A percentile compares a stretch with the other conserved stretches of the same genome.
These are phyloP conservation scores for Boletus patriciae DNA, from an alignment of 768 basidiomycete genomes.

Conservation along the genomic window DNA sequence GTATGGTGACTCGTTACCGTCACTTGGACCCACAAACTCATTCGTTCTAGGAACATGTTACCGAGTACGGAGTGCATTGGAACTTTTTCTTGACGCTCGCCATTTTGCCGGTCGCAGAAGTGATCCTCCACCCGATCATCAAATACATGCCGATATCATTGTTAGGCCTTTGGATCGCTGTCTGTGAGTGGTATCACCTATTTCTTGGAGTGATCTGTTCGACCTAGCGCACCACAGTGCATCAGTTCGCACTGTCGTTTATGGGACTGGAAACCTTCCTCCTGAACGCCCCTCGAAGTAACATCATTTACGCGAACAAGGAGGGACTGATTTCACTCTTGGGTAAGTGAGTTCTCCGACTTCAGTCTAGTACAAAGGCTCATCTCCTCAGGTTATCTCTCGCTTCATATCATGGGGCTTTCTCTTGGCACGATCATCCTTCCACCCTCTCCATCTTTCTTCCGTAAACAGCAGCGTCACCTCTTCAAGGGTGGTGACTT, in stretches of 20 bases:
- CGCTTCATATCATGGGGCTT: conserved; percentile 85
- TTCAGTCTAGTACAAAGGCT: not conserved
- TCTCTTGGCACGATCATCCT: conserved; percentile 79
- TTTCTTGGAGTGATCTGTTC: not conserved
- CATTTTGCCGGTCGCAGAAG: conserved; percentile 70
- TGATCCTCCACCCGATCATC: conserved; percentile 67
- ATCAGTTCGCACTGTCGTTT: conserved; percentile 63
- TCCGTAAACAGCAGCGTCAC: conserved; percentile 48
- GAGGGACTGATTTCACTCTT: conserved; percentile 84
- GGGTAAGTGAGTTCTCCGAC: conserved; percentile 42
- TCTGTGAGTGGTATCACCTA: conserved; percentile 43
- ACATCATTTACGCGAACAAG: conserved; percentile 78
- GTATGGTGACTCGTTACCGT: conserved; percentile 44
- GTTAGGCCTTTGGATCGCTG: conserved; percentile 59
- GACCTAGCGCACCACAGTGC: conserved; percentile 45
- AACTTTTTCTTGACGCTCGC: conserved; percentile 97
- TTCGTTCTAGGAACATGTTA: conserved; percentile 76
- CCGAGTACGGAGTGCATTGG: conserved; percentile 97
- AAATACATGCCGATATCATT: conserved; percentile 54
- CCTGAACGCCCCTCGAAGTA: conserved; percentile 59
- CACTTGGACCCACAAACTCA: not conserved
- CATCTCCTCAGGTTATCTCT: conserved; percentile 68
- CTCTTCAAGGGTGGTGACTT: conserved; percentile 11
- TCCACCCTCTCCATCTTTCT: conserved; percentile 74
- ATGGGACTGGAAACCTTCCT: conserved; percentile 62